phyloP scores from a whole-genome alignment of 139 green algal genomes.

The Micractinium conductrix region DNA sequence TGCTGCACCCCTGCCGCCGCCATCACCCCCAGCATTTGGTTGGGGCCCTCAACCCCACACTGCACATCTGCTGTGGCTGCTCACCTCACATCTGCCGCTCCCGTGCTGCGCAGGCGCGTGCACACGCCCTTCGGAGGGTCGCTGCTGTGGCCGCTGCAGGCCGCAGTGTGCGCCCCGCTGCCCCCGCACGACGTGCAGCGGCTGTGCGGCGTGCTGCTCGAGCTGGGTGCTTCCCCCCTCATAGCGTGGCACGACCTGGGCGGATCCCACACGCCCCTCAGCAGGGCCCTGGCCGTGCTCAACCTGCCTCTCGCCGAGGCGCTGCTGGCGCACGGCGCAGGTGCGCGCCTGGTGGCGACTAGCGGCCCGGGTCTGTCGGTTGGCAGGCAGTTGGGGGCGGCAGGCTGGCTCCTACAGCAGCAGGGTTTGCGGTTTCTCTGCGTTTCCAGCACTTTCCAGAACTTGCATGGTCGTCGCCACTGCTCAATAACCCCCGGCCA shows the following conservation, averaged over 20 bases:
- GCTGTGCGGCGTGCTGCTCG: background rate
- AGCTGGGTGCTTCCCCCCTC: background rate
- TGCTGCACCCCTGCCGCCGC: background rate
- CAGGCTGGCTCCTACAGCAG: no score
- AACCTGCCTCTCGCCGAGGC: background rate
- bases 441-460: no score
- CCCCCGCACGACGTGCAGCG: background rate
- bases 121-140: constrained; percentile 5
- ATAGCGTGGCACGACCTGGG: background rate
- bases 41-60: background rate
- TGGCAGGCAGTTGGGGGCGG: no score
- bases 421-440: no score
- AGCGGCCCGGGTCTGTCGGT: background rate
- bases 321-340: background rate
- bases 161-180: background rate
- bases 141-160: background rate
- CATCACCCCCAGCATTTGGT: no score
- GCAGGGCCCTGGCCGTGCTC: background rate
- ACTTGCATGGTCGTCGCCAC: no score
- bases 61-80: background rate
- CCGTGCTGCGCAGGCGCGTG: constrained; percentile 8
- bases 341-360: background rate
- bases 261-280: constrained; percentile 20
- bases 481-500: no score
- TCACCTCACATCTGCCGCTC: no score